Evolutionary conservation across 345 rosid species (phyloP).

Genomic region (Mangifera indica): DNA sequence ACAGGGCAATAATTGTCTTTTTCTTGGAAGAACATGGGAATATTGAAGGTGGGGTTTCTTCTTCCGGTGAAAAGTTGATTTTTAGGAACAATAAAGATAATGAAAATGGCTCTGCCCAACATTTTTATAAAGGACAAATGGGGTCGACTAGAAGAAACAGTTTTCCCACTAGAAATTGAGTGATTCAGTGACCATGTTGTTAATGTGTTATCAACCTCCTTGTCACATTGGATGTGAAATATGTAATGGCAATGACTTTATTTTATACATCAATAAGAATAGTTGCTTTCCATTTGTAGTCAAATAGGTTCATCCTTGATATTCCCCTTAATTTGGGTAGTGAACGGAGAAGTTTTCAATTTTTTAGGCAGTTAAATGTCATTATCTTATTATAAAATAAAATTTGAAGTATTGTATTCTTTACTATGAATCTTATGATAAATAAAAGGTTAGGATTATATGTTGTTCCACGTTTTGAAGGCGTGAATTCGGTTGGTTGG

Average conservation of each 20-base stretch:
- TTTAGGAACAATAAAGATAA: slow-evolving; percentile 9
- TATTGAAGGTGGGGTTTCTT: slow-evolving; percentile 26
- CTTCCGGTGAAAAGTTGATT: slow-evolving; percentile 14
- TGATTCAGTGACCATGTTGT: slow-evolving; percentile 22
- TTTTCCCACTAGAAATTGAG: slow-evolving; percentile 33
- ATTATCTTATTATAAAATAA: not conserved
- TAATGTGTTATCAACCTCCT: slow-evolving; percentile 20
- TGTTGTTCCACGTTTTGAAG: too few species aligned
- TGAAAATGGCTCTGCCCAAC: slow-evolving; percentile 30
- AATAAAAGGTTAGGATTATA: too few species aligned
- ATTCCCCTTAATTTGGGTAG: slow-evolving; percentile 16
- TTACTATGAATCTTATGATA: too few species aligned
- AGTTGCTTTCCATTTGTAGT: slow-evolving; percentile 1
- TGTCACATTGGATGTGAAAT: slow-evolving; percentile 15
- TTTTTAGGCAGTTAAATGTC: not conserved
- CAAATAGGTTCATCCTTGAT: not conserved
- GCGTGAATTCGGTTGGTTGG: too few species aligned
- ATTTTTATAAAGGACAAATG: slow-evolving; percentile 19
- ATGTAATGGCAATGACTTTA: not conserved
- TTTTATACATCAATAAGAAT: too few species aligned
- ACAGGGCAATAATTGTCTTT: slow-evolving; percentile 11
- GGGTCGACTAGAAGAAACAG: slow-evolving; percentile 33
- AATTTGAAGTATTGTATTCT: not conserved
- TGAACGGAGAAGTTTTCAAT: not conserved
- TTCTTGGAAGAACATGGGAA: slow-evolving; percentile 16